Base-by-base conservation (phyloP, 1,139 yeast species). In the Hemisphaericaspora xylofermentans region DNA sequence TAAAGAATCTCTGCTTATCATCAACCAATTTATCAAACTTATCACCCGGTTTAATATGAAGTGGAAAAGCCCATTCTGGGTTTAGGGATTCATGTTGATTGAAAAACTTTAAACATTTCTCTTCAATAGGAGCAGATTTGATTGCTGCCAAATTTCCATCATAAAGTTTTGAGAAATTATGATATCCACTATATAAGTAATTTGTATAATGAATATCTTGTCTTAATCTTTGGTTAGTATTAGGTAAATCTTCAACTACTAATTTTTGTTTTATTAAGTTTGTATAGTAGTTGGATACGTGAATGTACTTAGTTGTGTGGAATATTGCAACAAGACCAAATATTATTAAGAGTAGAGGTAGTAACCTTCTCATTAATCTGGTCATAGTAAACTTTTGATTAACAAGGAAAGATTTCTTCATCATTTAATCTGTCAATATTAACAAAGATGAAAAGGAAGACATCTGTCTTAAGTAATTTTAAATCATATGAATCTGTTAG, bases 31-130 rank as follows among this genome's bases (percentile, higher is more conserved):
- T 70, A 36, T 66, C 71, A 45, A 54, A 66, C 8, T 40, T 34
- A 8, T 48, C 41, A 19, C 45, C 47, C 1, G 38, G 40, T 3
- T 15, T 4, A 3, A 48, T 49, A 34, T 53, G 51, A 13, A 41
- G 42, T 2, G 51, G 50, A 41, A 66, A 54, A 12, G 22, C 28
- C 64, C 66, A 68, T 1, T 58, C 58, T 1, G 69, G 66, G 37
- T 60, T 25, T 4, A 26, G 34, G 3, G 40, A 33, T 6, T 45
- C 35, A 43, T 61, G 56, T 24, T 57, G 55, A 2, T 52, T 42
- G 46, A 71, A 71, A 44, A 68, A 64, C 1, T 43, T 45, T 6
- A 41, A 35, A 46, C 76, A 71, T 39, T 57, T 58, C 4, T 64
- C 61, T 12, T 48, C 41, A 13, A 60, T 41, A 5, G 64, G 52